phyloP scores from a whole-genome alignment of 2,329 filamentous ascomycete species.

The Penicillium nordicum region DNA sequence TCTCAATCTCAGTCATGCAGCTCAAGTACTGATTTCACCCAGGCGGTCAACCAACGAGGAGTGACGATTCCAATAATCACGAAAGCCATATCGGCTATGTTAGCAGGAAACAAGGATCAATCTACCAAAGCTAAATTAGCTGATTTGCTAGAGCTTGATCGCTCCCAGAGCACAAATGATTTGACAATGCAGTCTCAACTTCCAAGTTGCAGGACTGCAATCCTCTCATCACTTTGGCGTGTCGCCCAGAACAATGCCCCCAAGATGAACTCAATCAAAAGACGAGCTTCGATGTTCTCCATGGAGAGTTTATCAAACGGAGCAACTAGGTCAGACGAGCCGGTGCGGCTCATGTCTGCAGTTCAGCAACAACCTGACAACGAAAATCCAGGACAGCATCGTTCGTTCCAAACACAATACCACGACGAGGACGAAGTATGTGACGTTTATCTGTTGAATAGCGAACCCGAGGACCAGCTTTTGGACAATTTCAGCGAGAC shows the following conservation, averaged over 20 bases:
- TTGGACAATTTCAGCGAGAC: constrained; percentile 11
- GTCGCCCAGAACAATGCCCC: constrained; percentile 29
- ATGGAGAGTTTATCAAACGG: not conserved
- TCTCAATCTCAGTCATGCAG: not conserved
- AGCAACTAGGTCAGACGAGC: not conserved
- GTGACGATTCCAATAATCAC: constrained; percentile 34
- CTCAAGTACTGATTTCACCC: not conserved
- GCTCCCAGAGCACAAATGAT: not conserved
- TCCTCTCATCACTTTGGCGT: constrained; percentile 34
- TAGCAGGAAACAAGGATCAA: constrained; percentile 23
- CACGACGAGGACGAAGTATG: not conserved
- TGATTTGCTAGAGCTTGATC: constrained; percentile 2
- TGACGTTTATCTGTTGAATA: not conserved
- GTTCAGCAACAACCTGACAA: not conserved
- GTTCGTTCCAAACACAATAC: not conserved
- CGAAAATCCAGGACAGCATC: not conserved
- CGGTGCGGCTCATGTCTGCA: not conserved
- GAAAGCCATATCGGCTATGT: constrained; percentile 33
- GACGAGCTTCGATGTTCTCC: not conserved
- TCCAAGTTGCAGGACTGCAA: constrained; percentile 13
- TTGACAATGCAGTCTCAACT: not conserved
- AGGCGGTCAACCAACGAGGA: constrained; percentile 38
- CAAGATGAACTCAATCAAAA: constrained; percentile 11
- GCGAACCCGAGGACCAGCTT: constrained; percentile 6
- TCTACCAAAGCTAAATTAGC: constrained; percentile 14